Base-by-base conservation (phyloP, 257 asterid genomes). In the Solanum lignicaule region DNA sequence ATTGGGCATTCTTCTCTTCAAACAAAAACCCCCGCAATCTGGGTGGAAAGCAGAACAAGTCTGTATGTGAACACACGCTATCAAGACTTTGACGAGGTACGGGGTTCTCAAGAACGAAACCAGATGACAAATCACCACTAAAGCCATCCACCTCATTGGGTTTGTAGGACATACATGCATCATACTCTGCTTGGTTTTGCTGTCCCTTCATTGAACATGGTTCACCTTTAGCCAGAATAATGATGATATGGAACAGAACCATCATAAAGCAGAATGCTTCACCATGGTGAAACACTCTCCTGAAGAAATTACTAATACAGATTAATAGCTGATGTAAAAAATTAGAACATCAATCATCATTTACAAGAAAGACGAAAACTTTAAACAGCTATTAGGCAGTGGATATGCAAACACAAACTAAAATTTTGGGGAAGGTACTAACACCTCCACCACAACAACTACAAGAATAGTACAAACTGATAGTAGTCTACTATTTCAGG, bases 11-110 rank as follows among this genome's bases (percentile, higher is more conserved):
- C 43, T 71, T 83, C 65, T 88, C 90, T 36, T 87, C 65, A 76
- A 76, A 14, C 55, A 90, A 86, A 87, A 89, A 78, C 48, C 90
- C 95, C 66, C 91, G 83, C 86, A 94, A 91, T 25, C 96, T 96
- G 16, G 98, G 93, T 6, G 93, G 94, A 88, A 95, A 96, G 91
- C 98, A 96, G 87, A 95, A 94, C 60, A 90, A 86, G 73, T 91
- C 88, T 1, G 93, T 88, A 91, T 90, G 74, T 7, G 92, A 93
- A 88, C 98, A 95, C 79, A 91, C 86, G 46, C 41, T 87, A 66
- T 85, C 91, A 81, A 89, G 84, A 73, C 89, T 75, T 75, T 5
- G 86, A 32, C 25, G 88, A 89, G 90, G 88, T 31, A 75, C 89
- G 10, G 89, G 60, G 84, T 86, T 86, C 86, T 78, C 90, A 5